Conservation (phyloP, 1,139 yeast species). For the Blastobotrys indianensis region DNA sequence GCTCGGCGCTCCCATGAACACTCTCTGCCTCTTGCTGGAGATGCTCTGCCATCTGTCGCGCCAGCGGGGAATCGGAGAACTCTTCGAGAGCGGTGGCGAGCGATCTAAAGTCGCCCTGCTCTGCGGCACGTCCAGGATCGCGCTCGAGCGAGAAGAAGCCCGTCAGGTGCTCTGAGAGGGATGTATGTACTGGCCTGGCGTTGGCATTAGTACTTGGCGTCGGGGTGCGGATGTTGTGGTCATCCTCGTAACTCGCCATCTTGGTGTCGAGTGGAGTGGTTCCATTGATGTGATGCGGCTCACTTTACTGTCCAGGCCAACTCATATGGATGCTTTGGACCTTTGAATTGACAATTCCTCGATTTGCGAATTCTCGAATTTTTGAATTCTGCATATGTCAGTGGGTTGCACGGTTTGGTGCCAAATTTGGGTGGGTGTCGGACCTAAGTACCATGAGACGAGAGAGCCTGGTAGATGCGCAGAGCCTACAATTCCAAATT, state of each 20-base stretch:
- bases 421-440: too few relatives aligned
- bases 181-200: neutral
- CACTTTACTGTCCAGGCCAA: too few relatives aligned
- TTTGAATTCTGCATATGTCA: too few relatives aligned
- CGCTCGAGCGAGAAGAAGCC: slow-evolving; percentile 18
- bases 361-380: too few relatives aligned
- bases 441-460: too few relatives aligned
- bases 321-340: too few relatives aligned
- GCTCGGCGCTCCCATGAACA: slow-evolving; percentile 12
- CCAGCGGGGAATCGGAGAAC: slow-evolving; percentile 19
- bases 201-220: neutral
- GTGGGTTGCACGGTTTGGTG: too few relatives aligned
- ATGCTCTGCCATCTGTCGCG: slow-evolving; percentile 19
- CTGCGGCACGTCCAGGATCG: slow-evolving; percentile 8
- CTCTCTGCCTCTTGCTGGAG: slow-evolving; percentile 15
- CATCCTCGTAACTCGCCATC: slow-evolving; percentile 10
- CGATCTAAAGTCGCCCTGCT: slow-evolving; percentile 14
- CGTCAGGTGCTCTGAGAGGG: slow-evolving; percentile 16
- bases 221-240: slow-evolving; percentile 8
- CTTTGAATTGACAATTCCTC: too few relatives aligned
- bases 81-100: slow-evolving; percentile 17
- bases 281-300: too few relatives aligned
- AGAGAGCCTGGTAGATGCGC: too few relatives aligned
- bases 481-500: too few relatives aligned
- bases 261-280: neutral